Evolutionary conservation across 2,329 filamentous ascomycete genomes (phyloP), one percentile per base, ranked within the genome.

Genomic region (Penicillium sp.): DNA sequence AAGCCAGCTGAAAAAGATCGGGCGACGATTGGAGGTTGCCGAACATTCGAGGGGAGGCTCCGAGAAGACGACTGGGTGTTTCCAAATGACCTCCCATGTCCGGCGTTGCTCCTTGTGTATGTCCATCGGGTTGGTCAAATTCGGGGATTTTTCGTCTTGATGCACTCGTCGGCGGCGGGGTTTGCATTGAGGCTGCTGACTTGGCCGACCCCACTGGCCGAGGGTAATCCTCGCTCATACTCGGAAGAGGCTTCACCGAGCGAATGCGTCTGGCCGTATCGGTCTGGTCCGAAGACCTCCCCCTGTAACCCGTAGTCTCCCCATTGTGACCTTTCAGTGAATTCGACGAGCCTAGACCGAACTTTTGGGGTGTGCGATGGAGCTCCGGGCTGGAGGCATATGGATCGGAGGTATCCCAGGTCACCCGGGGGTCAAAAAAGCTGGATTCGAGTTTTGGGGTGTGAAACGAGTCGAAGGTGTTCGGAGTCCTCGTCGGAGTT

Each of bases 151-250:
- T 78, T 62, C 82, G 79, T 67, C 80, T 78, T 6, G 80, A 82
- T 19, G 82, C 83, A 71, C 84, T 79, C 27, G 84, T 86, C 3
- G 84, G 84, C 49, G 84, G 84, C 35, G 84, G 84, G 13, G 84
- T 87, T 71, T 86, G 84, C 77, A 86, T 85, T 15, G 76, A 77
- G 35, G 76, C 76, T 29, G 77, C 77, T 9, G 76, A 78, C 53
- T 74, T 77, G 57, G 71, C 68, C 13, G 74, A 74, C 45, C 70
- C 71, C 46, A 72, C 67, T 17, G 72, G 70, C 17, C 68, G 69
- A 21, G 71, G 68, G 10, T 68, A 71, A 55, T 75, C 70, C 43
- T 76, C 70, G 41, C 60, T 56, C 54, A 64, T 40, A 41, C 57
- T 52, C 40, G 62, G 65, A 55, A 69, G 63, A 8, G 68, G 69